Evolutionary conservation across 768 basidiomycete species (phyloP).

Genomic region (Pleurotus tuoliensis): DNA sequence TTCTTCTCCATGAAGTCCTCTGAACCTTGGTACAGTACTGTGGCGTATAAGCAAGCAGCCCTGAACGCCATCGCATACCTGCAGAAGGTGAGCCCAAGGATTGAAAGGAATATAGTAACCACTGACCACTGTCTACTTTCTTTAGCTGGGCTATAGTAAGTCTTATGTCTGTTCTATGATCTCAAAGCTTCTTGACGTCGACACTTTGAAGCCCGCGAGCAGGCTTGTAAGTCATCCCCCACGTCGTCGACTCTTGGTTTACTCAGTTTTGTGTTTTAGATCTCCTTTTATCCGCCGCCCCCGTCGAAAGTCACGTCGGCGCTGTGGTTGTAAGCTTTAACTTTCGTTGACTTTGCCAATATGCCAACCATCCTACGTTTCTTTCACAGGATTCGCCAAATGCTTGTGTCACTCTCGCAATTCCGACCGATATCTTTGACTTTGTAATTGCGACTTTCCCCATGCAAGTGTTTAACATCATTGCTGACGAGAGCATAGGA

Average conservation of each 20-base stretch:
- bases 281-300: constrained; percentile 64
- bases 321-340: constrained; percentile 52
- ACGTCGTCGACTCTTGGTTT: background rate
- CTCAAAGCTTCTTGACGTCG: background rate
- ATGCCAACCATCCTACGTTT: too few relatives aligned
- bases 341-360: constrained; percentile 7
- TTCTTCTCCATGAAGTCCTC: background rate
- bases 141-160: constrained; percentile 71
- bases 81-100: constrained; percentile 42
- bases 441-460: constrained; percentile 26
- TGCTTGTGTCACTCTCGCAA: constrained; percentile 69
- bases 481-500: constrained; percentile 37
- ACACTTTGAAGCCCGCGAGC: constrained; percentile 57
- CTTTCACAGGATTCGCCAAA: constrained; percentile 63
- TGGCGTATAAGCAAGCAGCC: constrained; percentile 79
- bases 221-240: constrained; percentile 51
- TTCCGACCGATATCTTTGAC: constrained; percentile 78
- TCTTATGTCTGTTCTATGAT: constrained; percentile 7
- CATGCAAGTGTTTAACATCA: background rate
- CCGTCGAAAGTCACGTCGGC: constrained; percentile 67
- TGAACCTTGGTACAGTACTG: constrained; percentile 36
- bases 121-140: background rate
- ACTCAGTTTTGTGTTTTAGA: constrained; percentile 30
- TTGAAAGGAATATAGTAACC: background rate
- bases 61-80: constrained; percentile 74